Percentiles rank a stretch among this genome's conserved stretches.
These are phyloP conservation scores for Monilinia polystroma DNA, from an alignment of 2,329 filamentous ascomycete genomes.

Conservation along the genomic window DNA sequence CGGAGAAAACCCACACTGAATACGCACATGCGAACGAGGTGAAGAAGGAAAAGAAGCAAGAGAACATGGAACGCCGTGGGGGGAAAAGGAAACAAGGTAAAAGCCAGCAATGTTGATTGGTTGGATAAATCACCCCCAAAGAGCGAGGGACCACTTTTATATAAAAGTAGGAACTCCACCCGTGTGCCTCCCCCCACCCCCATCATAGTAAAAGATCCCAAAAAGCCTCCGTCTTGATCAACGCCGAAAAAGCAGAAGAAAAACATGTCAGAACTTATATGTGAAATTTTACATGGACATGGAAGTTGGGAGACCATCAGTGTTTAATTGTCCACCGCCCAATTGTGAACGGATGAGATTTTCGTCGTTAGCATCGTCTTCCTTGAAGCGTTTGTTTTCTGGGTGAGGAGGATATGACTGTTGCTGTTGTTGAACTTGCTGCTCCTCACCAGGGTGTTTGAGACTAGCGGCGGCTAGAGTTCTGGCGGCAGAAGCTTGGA, in stretches of 20 bases:
- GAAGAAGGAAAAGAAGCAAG: neutral
- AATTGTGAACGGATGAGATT: slow-evolving; percentile 55
- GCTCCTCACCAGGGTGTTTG: slow-evolving; percentile 34
- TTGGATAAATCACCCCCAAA: slow-evolving; percentile 1
- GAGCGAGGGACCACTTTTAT: slow-evolving; percentile 13
- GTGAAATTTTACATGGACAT: slow-evolving; percentile 29
- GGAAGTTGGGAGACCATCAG: slow-evolving; percentile 34
- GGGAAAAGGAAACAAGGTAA: neutral
- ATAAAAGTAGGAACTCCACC: slow-evolving; percentile 18
- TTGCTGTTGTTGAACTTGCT: slow-evolving; percentile 30
- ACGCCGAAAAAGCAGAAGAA: slow-evolving; percentile 20
- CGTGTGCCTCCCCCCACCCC: neutral
- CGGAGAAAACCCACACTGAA: slow-evolving; percentile 2
- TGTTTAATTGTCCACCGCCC: slow-evolving; percentile 42
- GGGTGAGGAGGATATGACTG: slow-evolving; percentile 12
- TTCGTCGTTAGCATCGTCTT: slow-evolving; percentile 48
- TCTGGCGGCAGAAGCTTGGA: slow-evolving; percentile 42
- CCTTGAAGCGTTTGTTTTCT: slow-evolving; percentile 42
- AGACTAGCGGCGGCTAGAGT: slow-evolving; percentile 40
- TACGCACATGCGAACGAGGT: slow-evolving; percentile 7
- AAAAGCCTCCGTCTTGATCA: slow-evolving; percentile 15
- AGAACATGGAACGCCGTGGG: neutral
- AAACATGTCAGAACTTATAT: slow-evolving; percentile 6
- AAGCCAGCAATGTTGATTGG: neutral
- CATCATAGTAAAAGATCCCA: slow-evolving; percentile 11